Evolutionary conservation across 768 basidiomycete species (phyloP).

Genomic region (Infundibulicybe gibba): DNA sequence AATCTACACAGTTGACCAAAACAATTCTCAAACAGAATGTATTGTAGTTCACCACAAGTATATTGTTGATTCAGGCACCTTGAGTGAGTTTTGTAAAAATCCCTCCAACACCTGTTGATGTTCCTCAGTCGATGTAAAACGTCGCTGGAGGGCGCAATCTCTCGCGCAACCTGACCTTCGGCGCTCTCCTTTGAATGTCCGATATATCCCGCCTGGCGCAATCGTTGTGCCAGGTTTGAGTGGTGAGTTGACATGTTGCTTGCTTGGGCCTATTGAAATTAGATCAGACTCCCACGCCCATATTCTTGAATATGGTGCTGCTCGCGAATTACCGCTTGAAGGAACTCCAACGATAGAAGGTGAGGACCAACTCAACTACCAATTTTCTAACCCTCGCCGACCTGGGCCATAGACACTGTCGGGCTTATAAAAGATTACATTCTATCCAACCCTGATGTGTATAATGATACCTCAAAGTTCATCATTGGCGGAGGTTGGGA

Average conservation of each 20-base stretch:
- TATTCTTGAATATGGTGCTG: constrained; percentile 74
- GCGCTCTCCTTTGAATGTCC: constrained; percentile 30
- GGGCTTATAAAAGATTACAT: constrained; percentile 60
- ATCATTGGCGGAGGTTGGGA: constrained; percentile 90
- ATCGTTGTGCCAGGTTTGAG: constrained; percentile 71
- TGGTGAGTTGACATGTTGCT: constrained; percentile 38
- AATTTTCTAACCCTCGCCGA: background rate
- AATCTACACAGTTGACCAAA: constrained; percentile 67
- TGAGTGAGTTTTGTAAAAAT: constrained; percentile 43
- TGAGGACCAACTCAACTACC: constrained; percentile 12
- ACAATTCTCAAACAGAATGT: constrained; percentile 53
- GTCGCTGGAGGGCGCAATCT: constrained; percentile 30
- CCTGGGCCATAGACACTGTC: constrained; percentile 49
- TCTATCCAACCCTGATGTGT: constrained; percentile 50
- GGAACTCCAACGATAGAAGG: constrained; percentile 59
- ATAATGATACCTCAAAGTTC: constrained; percentile 52
- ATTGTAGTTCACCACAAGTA: constrained; percentile 49
- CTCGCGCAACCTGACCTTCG: constrained; percentile 13
- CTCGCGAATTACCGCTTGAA: constrained; percentile 59
- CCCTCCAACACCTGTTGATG: constrained; percentile 1
- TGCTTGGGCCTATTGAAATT: background rate
- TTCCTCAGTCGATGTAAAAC: constrained; percentile 24
- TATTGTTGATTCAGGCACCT: constrained; percentile 52
- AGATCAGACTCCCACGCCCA: constrained; percentile 75
- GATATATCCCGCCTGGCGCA: constrained; percentile 50